These are phyloP conservation scores for Spatholobus suberectus DNA, from an alignment of 306 rosid species.

Conservation along the genomic window DNA sequence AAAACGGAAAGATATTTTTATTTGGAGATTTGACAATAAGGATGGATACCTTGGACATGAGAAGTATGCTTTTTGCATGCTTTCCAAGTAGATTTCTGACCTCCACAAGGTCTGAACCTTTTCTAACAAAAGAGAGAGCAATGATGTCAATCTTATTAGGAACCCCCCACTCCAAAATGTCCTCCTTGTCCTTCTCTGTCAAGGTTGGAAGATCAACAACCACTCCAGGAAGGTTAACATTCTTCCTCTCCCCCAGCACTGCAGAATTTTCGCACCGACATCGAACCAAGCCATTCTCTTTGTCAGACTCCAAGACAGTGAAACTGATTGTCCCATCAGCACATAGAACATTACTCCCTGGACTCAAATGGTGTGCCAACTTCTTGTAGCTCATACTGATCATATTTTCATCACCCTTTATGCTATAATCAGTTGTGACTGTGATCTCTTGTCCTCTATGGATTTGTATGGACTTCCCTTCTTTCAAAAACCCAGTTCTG, in stretches of 20 bases:
- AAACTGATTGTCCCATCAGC: conserved; percentile 41
- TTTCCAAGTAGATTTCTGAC: conserved; percentile 30
- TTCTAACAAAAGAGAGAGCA: conserved; percentile 38
- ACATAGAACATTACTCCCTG: conserved; percentile 25
- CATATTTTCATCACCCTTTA: conserved; percentile 35
- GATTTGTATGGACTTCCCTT: conserved; percentile 17
- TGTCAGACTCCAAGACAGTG: conserved; percentile 32
- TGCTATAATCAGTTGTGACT: conserved; percentile 29
- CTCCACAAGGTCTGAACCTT: conserved; percentile 32
- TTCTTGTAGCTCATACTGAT: conserved; percentile 39
- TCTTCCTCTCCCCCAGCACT: conserved; percentile 36
- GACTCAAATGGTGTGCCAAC: conserved; percentile 26
- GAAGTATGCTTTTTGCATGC: conserved; percentile 37
- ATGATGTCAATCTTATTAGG: conserved; percentile 40
- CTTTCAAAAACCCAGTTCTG: conserved; percentile 36
- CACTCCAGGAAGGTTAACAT: conserved; percentile 38
- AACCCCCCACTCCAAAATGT: conserved; percentile 32
- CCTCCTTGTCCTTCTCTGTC: conserved; percentile 43
- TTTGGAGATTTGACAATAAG: not conserved
- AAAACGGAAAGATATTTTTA: not conserved
- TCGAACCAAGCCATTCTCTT: conserved; percentile 22
- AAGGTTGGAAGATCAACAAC: conserved; percentile 41
- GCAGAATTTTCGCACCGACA: conserved; percentile 37
- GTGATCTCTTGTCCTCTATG: conserved; percentile 28
- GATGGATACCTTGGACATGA: conserved; percentile 38